Base-by-base conservation (phyloP, 73 alveolate species). In the Paramecium sexaurelia region DNA sequence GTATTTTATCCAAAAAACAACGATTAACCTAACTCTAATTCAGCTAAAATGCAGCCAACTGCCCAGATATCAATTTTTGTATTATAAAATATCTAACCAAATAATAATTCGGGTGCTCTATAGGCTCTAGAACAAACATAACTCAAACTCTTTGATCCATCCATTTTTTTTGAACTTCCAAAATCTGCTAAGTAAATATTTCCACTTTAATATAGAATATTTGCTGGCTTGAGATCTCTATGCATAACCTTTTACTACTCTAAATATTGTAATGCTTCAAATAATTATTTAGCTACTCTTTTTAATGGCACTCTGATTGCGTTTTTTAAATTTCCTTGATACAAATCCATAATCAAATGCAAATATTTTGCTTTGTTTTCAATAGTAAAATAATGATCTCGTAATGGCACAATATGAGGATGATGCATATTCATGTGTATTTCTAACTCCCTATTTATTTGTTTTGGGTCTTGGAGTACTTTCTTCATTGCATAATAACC, bases 1-100 rank as follows among this genome's bases (percentile, higher is more conserved):
- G 95, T 96, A 35, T 89, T 91, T 27, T 94, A 91, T 13, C 97
- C 98, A 36, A 93, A 66, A 85, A 95, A 94, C 6, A 95, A 71
- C 19, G 95, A 96, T 47, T 26, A 32, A 1, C 97, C 96, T 7
- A 87, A 82, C 15, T 83, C 75, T 1, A 95, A 78, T 41, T 78
- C 90, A 15, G 71, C 90, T 19, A 78, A 13, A 0, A 78, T 24
- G 19, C 90, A 78, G 15, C 99, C 99, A 55, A 95, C 97, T 61
- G 96, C 87, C 99, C 99, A 96, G 6, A 96, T 92, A 89, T 96
- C 99, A 55, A 96, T 96, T 75, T 85, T 95, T 13, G 92, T 67
- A 22, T 92, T 87, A 93, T 96, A 96, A 15, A 87, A 85, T 55
- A 93, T 56, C 33, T 94, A 55, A 37, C 97, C 97, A 13, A 96